Base-by-base conservation (phyloP, 2,329 filamentous ascomycete genomes). In the Pseudogymnoascus sp. region DNA sequence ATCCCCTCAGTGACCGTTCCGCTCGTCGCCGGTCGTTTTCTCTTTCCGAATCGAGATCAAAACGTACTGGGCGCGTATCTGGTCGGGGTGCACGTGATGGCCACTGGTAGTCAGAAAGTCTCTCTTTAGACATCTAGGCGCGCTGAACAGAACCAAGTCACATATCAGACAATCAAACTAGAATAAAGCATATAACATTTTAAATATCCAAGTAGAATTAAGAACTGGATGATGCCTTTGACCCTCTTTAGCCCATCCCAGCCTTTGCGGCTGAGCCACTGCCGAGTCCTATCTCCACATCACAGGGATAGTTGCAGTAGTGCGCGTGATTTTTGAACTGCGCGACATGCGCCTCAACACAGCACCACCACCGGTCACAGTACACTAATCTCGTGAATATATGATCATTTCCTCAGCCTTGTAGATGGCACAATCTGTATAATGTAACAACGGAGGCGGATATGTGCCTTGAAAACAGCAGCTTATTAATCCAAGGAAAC, bases 241-340 rank as follows among this genome's bases (percentile, higher is more conserved):
- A 21, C 16, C 28, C 49, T 56, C 28, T 36, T 14, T 56, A 56
- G 34, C 16, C 16, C 18, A 1, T 25, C 16, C 25, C 28, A 36
- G 49, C 28, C 16, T 36, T 16, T 34, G 49, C 28, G 49, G 49
- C 49, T 56, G 49, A 56, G 49, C 49, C 49, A 56, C 49, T 34
- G 49, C 49, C 28, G 28, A 56, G 49, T 36, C 49, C n/a, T 31
- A 56, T 56, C 49, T 34, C 49, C 49, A 56, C 49, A 56, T 53
- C 49, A 56, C 49, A 56, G 49, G 49, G 49, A 34, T 56, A 18
- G 5, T 14, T 34, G 28, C 49, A 56, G 49, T 36, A 56, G 49
- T 34, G 49, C 49, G 49, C 28, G 16, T 56, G 49, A 56, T 56
- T 56, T 56, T 56, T 18, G 49, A 28, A 31, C 28, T 56, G n/a